Base-by-base conservation (phyloP, 2,329 filamentous ascomycete species). In the Fusarium burgessii region DNA sequence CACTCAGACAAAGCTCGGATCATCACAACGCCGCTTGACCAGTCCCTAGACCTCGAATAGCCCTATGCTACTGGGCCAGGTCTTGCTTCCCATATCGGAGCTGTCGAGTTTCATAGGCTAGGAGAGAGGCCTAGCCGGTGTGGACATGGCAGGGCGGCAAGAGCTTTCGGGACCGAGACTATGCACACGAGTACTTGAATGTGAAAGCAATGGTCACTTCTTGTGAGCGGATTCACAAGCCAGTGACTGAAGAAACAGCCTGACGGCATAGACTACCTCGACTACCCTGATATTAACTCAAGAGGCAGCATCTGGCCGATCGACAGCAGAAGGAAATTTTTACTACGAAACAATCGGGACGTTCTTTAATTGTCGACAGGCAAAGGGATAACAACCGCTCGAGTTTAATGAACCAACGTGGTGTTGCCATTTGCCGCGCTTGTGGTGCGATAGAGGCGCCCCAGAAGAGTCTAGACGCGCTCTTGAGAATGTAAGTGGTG, bases 381-480 rank as follows among this genome's bases (percentile, higher is more conserved):
- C 43, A 14, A 29, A 40, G 40, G 35, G 42, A 20, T 18, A 42
- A 49, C 17, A 69, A 45, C 49, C 41, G 69, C 47, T 50, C 33
- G 35, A 58, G 54, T 32, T 32, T 40, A 65, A 63, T 45, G 36
- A 42, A 49, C 27, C 25, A 71, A 70, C 41, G 41, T 65, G 54
- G 69, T 72, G 69, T 56, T 72, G 69, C 66, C 56, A 59, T 63
- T 67, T 70, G 50, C 66, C 66, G 69, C 57, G 57, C 35, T 42
- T 45, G 58, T 70, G 66, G 66, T 67, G 61, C 55, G 50, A 72
- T 70, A 68, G 65, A 62, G 66, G 63, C 56, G 61, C 55, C 36
- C 69, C 42, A 72, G 69, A 72, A 63, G 66, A 70, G 69, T 70
- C 69, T 43, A 60, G 69, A 63, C 50, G 61, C 70, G 61, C 45